Conservation (phyloP, 139 green algal genomes). For the Penium margaritaceum region DNA sequence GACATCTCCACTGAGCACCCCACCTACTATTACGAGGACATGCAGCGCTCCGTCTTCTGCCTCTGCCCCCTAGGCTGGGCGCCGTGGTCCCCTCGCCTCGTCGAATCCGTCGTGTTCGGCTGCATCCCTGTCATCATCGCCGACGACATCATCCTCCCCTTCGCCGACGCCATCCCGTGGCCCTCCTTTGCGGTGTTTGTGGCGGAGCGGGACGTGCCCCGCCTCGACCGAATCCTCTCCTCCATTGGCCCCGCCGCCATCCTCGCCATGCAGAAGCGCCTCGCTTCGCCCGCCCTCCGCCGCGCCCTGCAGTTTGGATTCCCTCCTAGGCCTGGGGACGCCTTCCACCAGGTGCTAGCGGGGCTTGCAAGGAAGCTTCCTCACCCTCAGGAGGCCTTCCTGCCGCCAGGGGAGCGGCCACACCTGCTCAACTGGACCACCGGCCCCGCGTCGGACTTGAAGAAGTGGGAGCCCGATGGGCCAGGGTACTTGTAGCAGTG, state of each 20-base stretch:
- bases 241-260: constrained; percentile 3
- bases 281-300: constrained; percentile 11
- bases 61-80: constrained; percentile 44
- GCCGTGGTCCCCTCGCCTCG: constrained; percentile 47
- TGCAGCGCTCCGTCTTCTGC: constrained; percentile 49
- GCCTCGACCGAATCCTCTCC: constrained; percentile 22
- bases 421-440: constrained; percentile 19
- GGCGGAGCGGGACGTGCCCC: constrained; percentile 17
- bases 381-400: constrained; percentile 1
- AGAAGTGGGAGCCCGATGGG: constrained; percentile 25
- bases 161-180: constrained; percentile 38
- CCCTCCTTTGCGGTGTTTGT: constrained; percentile 21
- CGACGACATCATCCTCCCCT: constrained; percentile 51
- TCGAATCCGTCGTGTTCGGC: constrained; percentile 42
- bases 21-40: constrained; percentile 32
- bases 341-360: constrained; percentile 36
- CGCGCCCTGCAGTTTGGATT: constrained; percentile 11
- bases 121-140: constrained; percentile 51
- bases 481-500: too few species aligned
- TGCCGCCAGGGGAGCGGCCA: constrained; percentile 6
- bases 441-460: constrained; percentile 10
- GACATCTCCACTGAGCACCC: constrained; percentile 31
- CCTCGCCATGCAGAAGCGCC: constrained; percentile 16
- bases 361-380: constrained; percentile 31
- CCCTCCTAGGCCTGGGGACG: constrained; percentile 15